phyloP scores from a whole-genome alignment of 441 rosid species.

The Erodium trifolium region DNA sequence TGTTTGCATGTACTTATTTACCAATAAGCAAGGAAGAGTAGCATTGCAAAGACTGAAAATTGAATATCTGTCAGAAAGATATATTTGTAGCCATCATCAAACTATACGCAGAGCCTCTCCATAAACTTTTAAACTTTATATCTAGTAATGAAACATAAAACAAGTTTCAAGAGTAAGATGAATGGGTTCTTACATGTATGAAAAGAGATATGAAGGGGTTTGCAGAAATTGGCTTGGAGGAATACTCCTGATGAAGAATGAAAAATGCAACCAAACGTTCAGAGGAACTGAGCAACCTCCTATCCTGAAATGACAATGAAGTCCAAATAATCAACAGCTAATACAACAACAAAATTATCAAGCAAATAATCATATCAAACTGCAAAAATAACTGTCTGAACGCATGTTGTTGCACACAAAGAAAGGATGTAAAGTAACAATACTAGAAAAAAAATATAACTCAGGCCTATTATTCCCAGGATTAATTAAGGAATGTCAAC shows the following conservation, averaged over 20 bases:
- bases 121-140: neutral
- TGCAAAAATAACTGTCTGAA: too few species aligned
- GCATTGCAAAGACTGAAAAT: too few species aligned
- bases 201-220: conserved; percentile 55
- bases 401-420: too few species aligned
- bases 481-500: too few species aligned
- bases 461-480: too few species aligned
- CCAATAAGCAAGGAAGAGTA: too few species aligned
- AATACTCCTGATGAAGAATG: conserved; percentile 51
- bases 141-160: neutral
- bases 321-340: conserved; percentile 19
- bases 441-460: too few species aligned
- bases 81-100: too few species aligned
- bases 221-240: conserved; percentile 40
- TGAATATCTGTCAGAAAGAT: too few species aligned
- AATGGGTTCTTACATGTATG: conserved; percentile 40
- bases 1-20: too few species aligned
- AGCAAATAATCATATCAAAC: neutral
- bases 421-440: too few species aligned
- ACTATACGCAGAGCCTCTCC: neutral
- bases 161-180: conserved; percentile 3
- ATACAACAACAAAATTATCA: conserved; percentile 1
- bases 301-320: conserved; percentile 45
- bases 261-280: conserved; percentile 68
- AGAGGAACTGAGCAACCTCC: conserved; percentile 32